Evolutionary conservation across 495 filamentous ascomycete species (phyloP), one percentile per base, ranked within the genome.

Genomic region (Xylaria castorea): DNA sequence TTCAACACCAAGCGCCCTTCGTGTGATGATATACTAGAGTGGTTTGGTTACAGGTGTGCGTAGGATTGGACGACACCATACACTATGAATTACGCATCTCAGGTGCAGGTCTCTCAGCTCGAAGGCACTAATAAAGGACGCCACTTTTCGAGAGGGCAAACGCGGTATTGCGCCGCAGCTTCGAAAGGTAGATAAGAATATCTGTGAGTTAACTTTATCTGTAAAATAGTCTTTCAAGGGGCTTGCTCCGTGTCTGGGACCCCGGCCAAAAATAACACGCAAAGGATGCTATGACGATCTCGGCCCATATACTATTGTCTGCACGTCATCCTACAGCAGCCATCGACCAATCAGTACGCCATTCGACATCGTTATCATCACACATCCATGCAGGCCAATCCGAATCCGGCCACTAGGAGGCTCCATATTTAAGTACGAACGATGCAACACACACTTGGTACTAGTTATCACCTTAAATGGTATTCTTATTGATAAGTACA

Each of bases 311-410:
- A 50, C 57, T 60, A 70, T 70, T 70, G 67, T 61, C 53, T 70
- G 67, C 67, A 70, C 67, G 67, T 70, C 67, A 70, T 70, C 57
- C 67, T 55, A 62, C 67, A 61, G 48, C 50, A 27, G 1, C 50
- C 42, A 38, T 1, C 8, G 20, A 62, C 67, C 67, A 70, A 70
- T 62, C 55, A 70, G 30, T 7, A 9, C 25, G 25, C 27, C 20
- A 20, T 60, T 30, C 55, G 18, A 8, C 20, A 36, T 38, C 67
- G 53, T 32, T 11, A 70, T 48, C 30, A 22, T 50, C 40, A 34
- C n/a, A 40, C 7, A 11, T 1, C 48, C 50, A 66, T 71, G 70
- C 62, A 71, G 30, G 50, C 51, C 70, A 71, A 66, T 66, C 70
- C 62, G n/a, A 64, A 66, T 71, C 62, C 50, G 70, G 70, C 22